Evolutionary conservation across 2,329 filamentous ascomycete genomes (phyloP), one percentile per base, ranked within the genome.

Genomic region (Orbilia quercus): DNA sequence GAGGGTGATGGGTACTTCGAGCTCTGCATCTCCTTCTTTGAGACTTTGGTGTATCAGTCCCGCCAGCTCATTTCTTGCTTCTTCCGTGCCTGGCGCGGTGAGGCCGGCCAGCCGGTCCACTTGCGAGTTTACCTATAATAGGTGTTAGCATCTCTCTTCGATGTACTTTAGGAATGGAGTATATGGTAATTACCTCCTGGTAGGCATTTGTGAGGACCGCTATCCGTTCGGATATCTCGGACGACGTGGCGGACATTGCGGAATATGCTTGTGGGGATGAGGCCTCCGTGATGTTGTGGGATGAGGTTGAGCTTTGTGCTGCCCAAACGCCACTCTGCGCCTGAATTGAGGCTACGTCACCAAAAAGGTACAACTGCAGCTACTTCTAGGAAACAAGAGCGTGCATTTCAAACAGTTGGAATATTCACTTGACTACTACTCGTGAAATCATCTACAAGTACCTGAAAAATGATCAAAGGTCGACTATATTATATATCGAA

Each of bases 81-180:
- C 67, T 22, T 77, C 73, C 38, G 70, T 77, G 20, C 70, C 70
- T 12, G 57, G 44, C 42, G 77, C 79, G 40, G 77, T 82, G 77
- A 89, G 83, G 74, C 82, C 83, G 51, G 84, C 84, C 23, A 90
- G 84, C 31, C 86, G 85, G 65, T 85, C 81, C 77, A 90, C 89
- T 50, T 89, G 83, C 45, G 72, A 31, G 58, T 76, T 77, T 53
- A 76, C 76, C 77, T 50, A n/a, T n/a, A n/a, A n/a, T n/a, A n/a
- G n/a, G 7, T 47, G 44, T 47, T 4, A 47, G 44, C 4, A 47
- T 47, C 20, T 47, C 12, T 20, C 23, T 47, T 12, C 7, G n/a
- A n/a, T n/a, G n/a, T n/a, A n/a, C n/a, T n/a, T n/a, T n/a, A n/a
- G n/a, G n/a, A n/a, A n/a, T n/a, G n/a, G n/a, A n/a, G n/a, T n/a